Evolutionary conservation across 305 asterid genomes (phyloP), one percentile per base, ranked within the genome.

Genomic region (Fraxinus sp.): DNA sequence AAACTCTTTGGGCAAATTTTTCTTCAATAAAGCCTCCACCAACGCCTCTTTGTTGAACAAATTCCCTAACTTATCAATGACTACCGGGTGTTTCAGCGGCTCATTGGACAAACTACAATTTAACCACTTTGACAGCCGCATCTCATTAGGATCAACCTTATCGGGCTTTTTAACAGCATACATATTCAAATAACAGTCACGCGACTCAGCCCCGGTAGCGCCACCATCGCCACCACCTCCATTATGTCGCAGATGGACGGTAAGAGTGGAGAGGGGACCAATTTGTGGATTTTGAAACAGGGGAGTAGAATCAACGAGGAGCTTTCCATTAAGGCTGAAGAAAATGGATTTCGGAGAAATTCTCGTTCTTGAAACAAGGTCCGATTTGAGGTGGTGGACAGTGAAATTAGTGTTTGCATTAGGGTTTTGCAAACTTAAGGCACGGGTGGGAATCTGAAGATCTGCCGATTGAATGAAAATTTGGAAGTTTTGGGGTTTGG

Each of bases 191-290:
- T 90, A 96, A 78, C 98, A 96, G 87, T 94, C 98, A 5, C 98
- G 87, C 3, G 98, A 96, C 88, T 96, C 98, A 0, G 98, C 99
- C 44, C 98, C 93, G 1, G 99, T 96, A 85, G 98, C 92, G 30
- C 99, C 97, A 6, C 99, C 99, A 88, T 94, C 98, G 6, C 99
- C 98, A 0, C 99, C 98, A 8, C 98, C 98, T 16, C 97, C 98
- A 5, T 39, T 81, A 55, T 89, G 80, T 16, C 98, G 95, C 80
- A 87, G 81, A 83, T 90, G 91, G 68, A 92, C 86, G 76, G 89
- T 84, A n/a, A 94, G 89, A 76, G 98, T 92, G 41, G 97, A 93
- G 37, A 88, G 75, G 4, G 93, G 89, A 18, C 93, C 35, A 18
- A 94, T 82, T 24, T 18, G 39, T 71, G 88, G 79, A 72, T 81